Evolutionary conservation across 2,329 filamentous ascomycete genomes (phyloP), one percentile per base, ranked within the genome.

Genomic region (Aspergillus quadricinctus): DNA sequence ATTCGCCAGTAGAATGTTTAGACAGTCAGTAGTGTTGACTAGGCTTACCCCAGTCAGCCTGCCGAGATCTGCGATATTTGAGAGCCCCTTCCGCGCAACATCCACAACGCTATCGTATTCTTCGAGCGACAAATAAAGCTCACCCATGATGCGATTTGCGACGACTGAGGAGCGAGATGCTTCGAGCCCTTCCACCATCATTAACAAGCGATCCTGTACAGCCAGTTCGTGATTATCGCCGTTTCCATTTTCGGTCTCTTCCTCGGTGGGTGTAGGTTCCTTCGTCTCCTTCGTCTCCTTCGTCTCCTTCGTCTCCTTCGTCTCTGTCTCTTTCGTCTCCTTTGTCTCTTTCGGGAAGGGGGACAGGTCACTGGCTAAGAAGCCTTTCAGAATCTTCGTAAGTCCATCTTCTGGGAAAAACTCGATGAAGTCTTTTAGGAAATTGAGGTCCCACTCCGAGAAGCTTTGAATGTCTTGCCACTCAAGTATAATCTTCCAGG

Each of bases 401-500:
- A 97, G 80, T 29, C 94, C 92, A 56, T 86, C 87, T 3, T 91
- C 87, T 0, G 92, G 91, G 64, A 99, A 99, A 64, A 94, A 87
- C 3, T 81, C 78, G 60, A 90, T 88, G 68, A 93, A 99, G 62
- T 92, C 86, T 54, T 87, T 82, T 25, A 99, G 77, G n/a, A 93
- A 78, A 46, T 83, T 84, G 46, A 85, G 82, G 68, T 97, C 92
- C 78, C 91, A 88, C 27, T 90, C 84, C n/a, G 81, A 78, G 49
- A 94, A 82, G 49, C 84, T 83, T 64, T 89, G 86, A 45, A 85
- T 78, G 71, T 97, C 92, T 63, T 89, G 84, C 89, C 93, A 97
- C 68, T 97, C 90, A 57, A 99, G 80, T 29, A 89, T 83, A 58
- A 97, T 88, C 65, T 91, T 88, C 95, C 95, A 99, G 0, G 94